Evolutionary conservation across 352 stramenopile genomes (phyloP).

Genomic region (Poterioochromonas sp.): DNA sequence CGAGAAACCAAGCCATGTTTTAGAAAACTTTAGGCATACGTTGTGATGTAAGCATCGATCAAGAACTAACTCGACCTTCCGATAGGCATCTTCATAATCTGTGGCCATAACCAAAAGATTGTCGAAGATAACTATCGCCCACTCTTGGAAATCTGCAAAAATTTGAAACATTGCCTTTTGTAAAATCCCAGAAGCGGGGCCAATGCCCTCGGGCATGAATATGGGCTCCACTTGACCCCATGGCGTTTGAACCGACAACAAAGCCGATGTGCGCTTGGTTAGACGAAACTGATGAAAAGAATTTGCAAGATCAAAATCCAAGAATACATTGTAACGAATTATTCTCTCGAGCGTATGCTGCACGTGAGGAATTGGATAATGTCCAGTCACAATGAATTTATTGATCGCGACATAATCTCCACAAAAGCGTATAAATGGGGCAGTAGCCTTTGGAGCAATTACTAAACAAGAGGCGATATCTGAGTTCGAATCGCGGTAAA

Average conservation of each 20-base stretch:
- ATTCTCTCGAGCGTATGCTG: not conserved
- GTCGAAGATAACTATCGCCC: conserved; percentile 32
- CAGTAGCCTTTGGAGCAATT: conserved; percentile 25
- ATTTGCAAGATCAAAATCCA: conserved; percentile 23
- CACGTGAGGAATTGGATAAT: conserved; percentile 24
- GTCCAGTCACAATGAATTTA: conserved; percentile 21
- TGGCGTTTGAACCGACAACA: conserved; percentile 20
- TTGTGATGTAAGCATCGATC: conserved; percentile 20
- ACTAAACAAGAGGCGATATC: conserved; percentile 11
- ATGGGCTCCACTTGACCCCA: conserved; percentile 24
- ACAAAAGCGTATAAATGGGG: conserved; percentile 24
- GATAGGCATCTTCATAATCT: conserved; percentile 27
- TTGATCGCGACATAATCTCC: conserved; percentile 28
- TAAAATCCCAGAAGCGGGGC: conserved; percentile 16
- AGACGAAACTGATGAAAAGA: conserved; percentile 22
- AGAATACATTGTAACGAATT: not conserved
- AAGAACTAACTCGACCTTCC: not conserved
- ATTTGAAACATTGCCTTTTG: not conserved
- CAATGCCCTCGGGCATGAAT: conserved; percentile 29
- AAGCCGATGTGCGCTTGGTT: not conserved
- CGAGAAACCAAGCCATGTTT: conserved; percentile 20
- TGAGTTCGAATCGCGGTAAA: not conserved
- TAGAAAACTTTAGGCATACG: conserved; percentile 22
- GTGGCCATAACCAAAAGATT: conserved; percentile 27
- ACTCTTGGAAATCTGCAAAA: conserved; percentile 23